Evolutionary conservation across 2,329 filamentous ascomycete genomes (phyloP), one percentile per base, ranked within the genome.

Genomic region (Neobulgaria alba): DNA sequence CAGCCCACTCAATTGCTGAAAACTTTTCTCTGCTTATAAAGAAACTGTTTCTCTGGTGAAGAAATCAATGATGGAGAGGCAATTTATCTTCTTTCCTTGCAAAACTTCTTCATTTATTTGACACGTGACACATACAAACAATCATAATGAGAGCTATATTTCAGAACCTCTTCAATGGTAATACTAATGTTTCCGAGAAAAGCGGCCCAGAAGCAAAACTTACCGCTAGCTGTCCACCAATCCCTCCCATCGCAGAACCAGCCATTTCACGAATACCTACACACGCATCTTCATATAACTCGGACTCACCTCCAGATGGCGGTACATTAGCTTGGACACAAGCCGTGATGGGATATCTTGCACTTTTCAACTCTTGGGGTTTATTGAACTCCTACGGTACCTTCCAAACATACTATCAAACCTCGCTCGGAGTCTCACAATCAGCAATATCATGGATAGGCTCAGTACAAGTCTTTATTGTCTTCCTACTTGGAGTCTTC

Each of bases 381-480:
- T 16, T 32, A 16, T 14, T 32, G 5, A 59, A 58, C 33, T 30
- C 48, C 4, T 55, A 41, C 29, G 53, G 51, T 10, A 52, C 56
- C 9, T 55, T 59, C 29, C 52, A 58, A 39, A 36, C 63, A 2
- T 67, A 65, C 48, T 69, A 69, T 55, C 57, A 58, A 0, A 53
- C 60, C 43, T 58, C 49, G 1, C 57, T 64, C 2, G 15, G 10
- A 7, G 10, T 16, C 5, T 32, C 30, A 8, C 54, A 62, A 0
- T 66, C 65, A 0, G 49, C 56, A 17, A 59, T 67, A 15, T 63
- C 63, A 8, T 68, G 64, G 66, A 61, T 68, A n/a, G 66, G 66
- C 4, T 57, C 57, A 10, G 45, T 65, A 10, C 62, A 66, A 39
- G 52, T 61, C 15, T 68, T 63, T 39, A 53, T 75, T 3, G 59